These are phyloP conservation scores for Cladosporium sp. DNA, from an alignment of 2,329 filamentous ascomycete genomes.

Conservation along the genomic window DNA sequence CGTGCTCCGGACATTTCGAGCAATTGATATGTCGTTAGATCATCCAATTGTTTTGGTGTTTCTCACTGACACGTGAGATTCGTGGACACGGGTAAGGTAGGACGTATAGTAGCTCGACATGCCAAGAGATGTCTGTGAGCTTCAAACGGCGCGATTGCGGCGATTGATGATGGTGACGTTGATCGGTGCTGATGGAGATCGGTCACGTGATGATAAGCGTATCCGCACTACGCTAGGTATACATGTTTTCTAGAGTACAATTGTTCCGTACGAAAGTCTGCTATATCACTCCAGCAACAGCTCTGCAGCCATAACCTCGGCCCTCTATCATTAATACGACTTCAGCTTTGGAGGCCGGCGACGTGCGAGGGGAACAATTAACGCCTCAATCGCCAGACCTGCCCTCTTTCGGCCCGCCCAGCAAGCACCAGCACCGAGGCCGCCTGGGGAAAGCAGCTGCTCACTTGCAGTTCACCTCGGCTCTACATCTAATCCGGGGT, in stretches of 20 bases:
- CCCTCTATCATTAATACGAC: background rate
- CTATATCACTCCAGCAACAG: background rate
- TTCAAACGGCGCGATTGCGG: conserved; percentile 7
- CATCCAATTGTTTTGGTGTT: background rate
- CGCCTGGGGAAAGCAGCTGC: background rate
- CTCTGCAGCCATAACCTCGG: background rate
- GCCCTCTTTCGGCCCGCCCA: background rate
- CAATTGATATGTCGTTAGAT: background rate
- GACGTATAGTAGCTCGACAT: background rate
- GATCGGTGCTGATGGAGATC: background rate
- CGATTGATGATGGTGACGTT: conserved; percentile 1
- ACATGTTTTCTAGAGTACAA: too few relatives aligned
- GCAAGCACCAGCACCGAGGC: background rate
- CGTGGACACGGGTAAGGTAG: background rate
- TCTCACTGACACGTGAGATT: background rate
- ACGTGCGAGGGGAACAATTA: conserved; percentile 1
- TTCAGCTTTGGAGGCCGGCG: background rate
- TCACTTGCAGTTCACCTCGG: conserved; percentile 2
- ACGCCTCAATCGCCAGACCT: background rate
- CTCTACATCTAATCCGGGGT: conserved; percentile 12
- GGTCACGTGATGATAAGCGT: background rate
- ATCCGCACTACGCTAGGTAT: too few relatives aligned
- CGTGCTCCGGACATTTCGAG: conserved; percentile 3
- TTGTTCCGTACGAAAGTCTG: background rate
- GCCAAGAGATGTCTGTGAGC: conserved; percentile 8